phyloP scores from a whole-genome alignment of 352 stramenopile genomes.

The Pythium plurisporium region DNA sequence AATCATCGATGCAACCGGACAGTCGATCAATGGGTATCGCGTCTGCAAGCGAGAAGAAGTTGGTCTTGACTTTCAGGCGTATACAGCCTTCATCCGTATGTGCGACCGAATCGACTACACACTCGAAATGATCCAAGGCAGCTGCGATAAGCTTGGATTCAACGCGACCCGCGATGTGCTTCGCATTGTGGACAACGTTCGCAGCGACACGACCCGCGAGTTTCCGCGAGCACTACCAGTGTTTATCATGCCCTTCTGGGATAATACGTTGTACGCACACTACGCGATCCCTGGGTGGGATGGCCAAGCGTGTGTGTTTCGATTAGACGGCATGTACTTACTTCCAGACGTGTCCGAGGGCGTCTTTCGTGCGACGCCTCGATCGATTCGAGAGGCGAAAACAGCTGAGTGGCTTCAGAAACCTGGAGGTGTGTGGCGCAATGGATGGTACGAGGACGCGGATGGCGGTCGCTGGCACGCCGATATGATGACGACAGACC shows the following conservation, averaged over 20 bases:
- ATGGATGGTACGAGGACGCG: slow-evolving; percentile 29
- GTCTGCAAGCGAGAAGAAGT: slow-evolving; percentile 16
- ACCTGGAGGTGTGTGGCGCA: slow-evolving; percentile 26
- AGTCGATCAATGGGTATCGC: slow-evolving; percentile 20
- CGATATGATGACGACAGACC: slow-evolving; percentile 18
- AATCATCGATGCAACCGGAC: background rate
- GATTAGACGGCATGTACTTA: slow-evolving; percentile 19
- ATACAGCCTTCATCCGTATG: background rate
- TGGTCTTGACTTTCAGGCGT: background rate
- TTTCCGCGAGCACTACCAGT: slow-evolving; percentile 21
- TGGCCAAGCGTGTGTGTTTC: slow-evolving; percentile 8
- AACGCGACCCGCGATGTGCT: slow-evolving; percentile 18
- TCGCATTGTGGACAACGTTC: slow-evolving; percentile 11
- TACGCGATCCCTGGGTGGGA: background rate
- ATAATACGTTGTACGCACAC: background rate
- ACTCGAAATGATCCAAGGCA: slow-evolving; percentile 14
- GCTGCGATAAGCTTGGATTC: slow-evolving; percentile 20
- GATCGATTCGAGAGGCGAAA: slow-evolving; percentile 12
- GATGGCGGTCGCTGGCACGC: slow-evolving; percentile 15
- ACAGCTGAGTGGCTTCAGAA: slow-evolving; percentile 19
- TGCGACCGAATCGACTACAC: slow-evolving; percentile 18
- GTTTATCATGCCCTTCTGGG: background rate
- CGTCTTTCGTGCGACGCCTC: slow-evolving; percentile 4
- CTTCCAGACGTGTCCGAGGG: background rate
- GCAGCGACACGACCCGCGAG: background rate